A percentile compares a stretch with the other conserved stretches of the same genome.
These are phyloP conservation scores for Chaetomium olivaceum DNA, from an alignment of 2,329 filamentous ascomycete genomes.

Conservation along the genomic window DNA sequence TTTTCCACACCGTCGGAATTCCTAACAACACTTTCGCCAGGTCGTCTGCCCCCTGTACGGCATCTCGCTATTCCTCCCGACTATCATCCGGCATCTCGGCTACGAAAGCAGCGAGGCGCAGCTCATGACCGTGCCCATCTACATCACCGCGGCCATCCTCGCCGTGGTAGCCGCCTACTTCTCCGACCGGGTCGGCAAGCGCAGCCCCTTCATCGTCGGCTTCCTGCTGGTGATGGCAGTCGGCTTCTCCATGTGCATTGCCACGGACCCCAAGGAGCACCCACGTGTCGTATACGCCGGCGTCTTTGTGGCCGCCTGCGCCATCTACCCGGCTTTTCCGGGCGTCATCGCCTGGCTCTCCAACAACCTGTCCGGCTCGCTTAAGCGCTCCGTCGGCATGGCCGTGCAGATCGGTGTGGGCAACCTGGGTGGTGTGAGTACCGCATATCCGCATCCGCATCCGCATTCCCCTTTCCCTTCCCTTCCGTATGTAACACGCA, in stretches of 20 bases:
- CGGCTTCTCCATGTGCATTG: slow-evolving; percentile 63
- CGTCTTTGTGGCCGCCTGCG: slow-evolving; percentile 72
- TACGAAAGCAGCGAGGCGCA: slow-evolving; percentile 61
- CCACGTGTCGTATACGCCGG: slow-evolving; percentile 69
- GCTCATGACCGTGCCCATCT: slow-evolving; percentile 63
- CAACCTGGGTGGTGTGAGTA: slow-evolving; percentile 52
- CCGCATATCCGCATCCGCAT: neutral
- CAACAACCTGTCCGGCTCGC: slow-evolving; percentile 70
- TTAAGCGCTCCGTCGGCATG: slow-evolving; percentile 67
- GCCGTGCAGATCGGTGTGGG: slow-evolving; percentile 64
- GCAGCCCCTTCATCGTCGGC: slow-evolving; percentile 57
- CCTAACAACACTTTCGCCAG: slow-evolving; percentile 34
- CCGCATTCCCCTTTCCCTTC: too few species aligned
- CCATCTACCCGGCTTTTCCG: slow-evolving; percentile 77
- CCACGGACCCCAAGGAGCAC: slow-evolving; percentile 46
- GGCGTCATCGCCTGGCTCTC: slow-evolving; percentile 78
- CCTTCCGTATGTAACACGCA: too few species aligned
- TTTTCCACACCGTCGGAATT: slow-evolving; percentile 20
- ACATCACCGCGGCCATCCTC: slow-evolving; percentile 62
- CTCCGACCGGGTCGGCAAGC: slow-evolving; percentile 56
- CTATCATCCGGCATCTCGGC: slow-evolving; percentile 61
- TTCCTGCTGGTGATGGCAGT: slow-evolving; percentile 55
- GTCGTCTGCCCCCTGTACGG: slow-evolving; percentile 57
- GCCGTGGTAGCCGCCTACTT: slow-evolving; percentile 55
- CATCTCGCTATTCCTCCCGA: slow-evolving; percentile 62